A percentile compares a stretch with the other conserved stretches of the same genome.
Conservation (phyloP, 495 filamentous ascomycete genomes). For the Podospora pseudoanserina region DNA sequence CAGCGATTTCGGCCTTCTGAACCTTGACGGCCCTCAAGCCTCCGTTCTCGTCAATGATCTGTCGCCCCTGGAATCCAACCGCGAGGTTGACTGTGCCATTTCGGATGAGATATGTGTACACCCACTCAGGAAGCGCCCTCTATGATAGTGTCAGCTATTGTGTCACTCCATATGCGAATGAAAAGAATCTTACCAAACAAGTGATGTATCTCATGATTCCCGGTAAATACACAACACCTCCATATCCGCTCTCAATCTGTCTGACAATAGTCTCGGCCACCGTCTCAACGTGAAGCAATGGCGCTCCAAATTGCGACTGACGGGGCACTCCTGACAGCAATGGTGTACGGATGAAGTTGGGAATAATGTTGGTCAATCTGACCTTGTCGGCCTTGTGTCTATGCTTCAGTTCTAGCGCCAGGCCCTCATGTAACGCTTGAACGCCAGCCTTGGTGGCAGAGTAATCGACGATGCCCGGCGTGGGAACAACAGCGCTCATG, state of each 20-base stretch:
- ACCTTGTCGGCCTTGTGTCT: slow-evolving; percentile 32
- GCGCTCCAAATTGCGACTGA: slow-evolving; percentile 33
- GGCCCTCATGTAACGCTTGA: slow-evolving; percentile 21
- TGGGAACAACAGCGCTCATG: slow-evolving; percentile 18
- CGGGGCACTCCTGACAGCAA: slow-evolving; percentile 30
- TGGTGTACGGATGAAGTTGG: slow-evolving; percentile 38
- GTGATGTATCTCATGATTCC: slow-evolving; percentile 33
- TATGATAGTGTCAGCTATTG: background rate
- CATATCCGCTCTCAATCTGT: slow-evolving; percentile 32
- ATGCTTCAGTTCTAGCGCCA: slow-evolving; percentile 24
- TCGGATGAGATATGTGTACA: background rate
- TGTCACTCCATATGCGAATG: no score
- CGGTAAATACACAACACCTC: slow-evolving; percentile 32
- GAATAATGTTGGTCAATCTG: slow-evolving; percentile 29
- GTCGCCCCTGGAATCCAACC: slow-evolving; percentile 9
- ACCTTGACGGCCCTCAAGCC: background rate
- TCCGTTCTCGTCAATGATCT: slow-evolving; percentile 14
- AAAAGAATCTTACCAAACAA: slow-evolving; percentile 30
- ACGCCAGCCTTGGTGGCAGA: slow-evolving; percentile 26
- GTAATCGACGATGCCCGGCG: slow-evolving; percentile 25
- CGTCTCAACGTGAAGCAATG: slow-evolving; percentile 38
- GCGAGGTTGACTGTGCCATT: slow-evolving; percentile 2
- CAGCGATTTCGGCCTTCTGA: background rate
- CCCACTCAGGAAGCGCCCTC: slow-evolving; percentile 16
- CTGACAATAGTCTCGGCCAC: slow-evolving; percentile 36